These are phyloP conservation scores for Botryotinia narcissicola DNA, from an alignment of 2,329 filamentous ascomycete species.

Conservation along the genomic window DNA sequence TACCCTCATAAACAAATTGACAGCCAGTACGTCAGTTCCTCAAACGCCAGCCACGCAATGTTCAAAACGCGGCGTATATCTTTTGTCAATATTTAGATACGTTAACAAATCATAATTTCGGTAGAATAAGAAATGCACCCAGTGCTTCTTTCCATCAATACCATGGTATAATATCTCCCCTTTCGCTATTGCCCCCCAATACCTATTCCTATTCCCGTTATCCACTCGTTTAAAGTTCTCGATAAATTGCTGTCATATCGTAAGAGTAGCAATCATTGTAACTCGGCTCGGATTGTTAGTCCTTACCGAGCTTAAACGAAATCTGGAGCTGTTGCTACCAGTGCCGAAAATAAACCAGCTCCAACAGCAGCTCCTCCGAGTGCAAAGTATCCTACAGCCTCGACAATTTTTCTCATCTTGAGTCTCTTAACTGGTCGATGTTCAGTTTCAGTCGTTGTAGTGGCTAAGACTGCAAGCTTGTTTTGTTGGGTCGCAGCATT, in stretches of 20 bases:
- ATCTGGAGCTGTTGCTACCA: constrained; percentile 42
- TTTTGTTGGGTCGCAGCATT: not conserved
- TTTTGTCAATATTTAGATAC: not conserved
- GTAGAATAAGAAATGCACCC: not conserved
- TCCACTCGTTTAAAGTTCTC: not conserved
- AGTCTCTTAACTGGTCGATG: constrained; percentile 35
- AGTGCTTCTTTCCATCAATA: not conserved
- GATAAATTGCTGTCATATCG: not conserved
- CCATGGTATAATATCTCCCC: not conserved
- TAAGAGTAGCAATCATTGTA: not conserved
- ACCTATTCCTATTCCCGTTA: not conserved
- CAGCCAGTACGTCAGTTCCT: not conserved
- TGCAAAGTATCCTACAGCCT: constrained; percentile 37
- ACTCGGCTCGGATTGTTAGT: not conserved
- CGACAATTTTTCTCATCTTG: constrained; percentile 30
- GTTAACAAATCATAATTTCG: not conserved
- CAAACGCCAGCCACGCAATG: not conserved
- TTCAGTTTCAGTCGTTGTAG: constrained; percentile 19
- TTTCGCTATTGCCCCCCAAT: not conserved
- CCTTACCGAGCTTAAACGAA: constrained; percentile 29
- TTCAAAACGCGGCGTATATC: not conserved
- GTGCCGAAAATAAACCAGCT: constrained; percentile 39
- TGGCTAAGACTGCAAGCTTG: not conserved
- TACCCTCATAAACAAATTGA: not conserved
- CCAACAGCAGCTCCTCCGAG: constrained; percentile 41